Conservation (phyloP, 306 rosid species). For the Sicyos edulis region DNA sequence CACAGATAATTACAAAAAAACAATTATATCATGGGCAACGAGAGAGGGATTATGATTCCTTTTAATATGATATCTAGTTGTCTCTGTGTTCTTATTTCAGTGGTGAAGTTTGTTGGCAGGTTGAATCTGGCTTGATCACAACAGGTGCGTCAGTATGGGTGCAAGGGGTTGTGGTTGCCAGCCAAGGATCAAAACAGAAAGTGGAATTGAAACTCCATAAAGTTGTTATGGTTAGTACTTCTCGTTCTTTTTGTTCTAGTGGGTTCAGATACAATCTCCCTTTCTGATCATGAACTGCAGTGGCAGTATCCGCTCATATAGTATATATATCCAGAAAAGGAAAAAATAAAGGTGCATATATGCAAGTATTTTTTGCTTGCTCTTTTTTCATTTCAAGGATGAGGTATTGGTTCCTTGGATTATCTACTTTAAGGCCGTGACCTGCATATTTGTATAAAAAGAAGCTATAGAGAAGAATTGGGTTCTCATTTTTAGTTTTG, state of each 20-base stretch:
- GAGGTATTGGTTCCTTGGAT: background rate
- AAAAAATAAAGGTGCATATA: background rate
- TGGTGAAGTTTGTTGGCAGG: slow-evolving; percentile 48
- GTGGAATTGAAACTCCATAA: slow-evolving; percentile 83
- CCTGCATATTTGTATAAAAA: background rate
- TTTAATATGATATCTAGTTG: slow-evolving; percentile 18
- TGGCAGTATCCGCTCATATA: background rate
- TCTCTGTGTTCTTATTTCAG: slow-evolving; percentile 30
- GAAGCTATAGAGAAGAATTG: slow-evolving; percentile 8
- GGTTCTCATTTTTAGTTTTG: background rate
- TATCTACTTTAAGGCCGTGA: background rate
- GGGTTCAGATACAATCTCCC: background rate
- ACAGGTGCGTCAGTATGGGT: slow-evolving; percentile 93
- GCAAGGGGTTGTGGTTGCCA: slow-evolving; percentile 68
- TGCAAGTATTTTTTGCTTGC: background rate
- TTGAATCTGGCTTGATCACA: slow-evolving; percentile 60
- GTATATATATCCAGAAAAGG: background rate
- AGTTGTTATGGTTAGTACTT: slow-evolving; percentile 63
- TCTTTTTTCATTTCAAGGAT: background rate
- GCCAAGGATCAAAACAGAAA: slow-evolving; percentile 87
- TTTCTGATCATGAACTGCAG: background rate
- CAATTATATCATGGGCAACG: background rate
- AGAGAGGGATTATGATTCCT: slow-evolving; percentile 2
- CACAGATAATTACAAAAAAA: background rate
- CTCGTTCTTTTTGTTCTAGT: slow-evolving; percentile 12